phyloP scores from a whole-genome alignment of 768 basidiomycete species.

The Boletus patriciae region DNA sequence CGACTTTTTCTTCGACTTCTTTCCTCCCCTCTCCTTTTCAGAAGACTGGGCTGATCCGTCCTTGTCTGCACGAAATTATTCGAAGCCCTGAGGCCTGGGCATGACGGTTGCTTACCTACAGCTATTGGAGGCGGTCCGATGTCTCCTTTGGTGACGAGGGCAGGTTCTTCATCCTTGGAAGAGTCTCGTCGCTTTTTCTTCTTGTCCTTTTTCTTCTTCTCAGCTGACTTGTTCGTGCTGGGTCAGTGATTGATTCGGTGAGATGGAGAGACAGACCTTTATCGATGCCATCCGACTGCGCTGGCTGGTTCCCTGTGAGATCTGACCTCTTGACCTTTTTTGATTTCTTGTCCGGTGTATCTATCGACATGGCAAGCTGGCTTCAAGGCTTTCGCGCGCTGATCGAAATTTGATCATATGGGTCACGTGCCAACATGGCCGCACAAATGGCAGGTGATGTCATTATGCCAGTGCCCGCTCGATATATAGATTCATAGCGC shows the following conservation, averaged over 20 bases:
- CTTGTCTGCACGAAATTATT: neutral
- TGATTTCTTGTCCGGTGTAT: neutral
- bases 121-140: neutral
- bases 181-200: constrained; percentile 37
- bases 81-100: no score
- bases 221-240: constrained; percentile 12
- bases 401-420: neutral
- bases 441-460: no score
- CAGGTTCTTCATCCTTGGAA: neutral
- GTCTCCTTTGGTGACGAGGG: neutral
- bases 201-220: constrained; percentile 40
- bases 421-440: neutral
- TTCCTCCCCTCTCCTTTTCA: neutral
- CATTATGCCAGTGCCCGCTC: no score
- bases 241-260: constrained; percentile 5
- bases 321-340: neutral
- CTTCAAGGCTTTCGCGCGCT: neutral
- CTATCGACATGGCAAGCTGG: constrained; percentile 1
- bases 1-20: constrained; percentile 17
- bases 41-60: constrained; percentile 4
- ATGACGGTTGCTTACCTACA: neutral
- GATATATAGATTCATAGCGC: no score
- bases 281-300: neutral
- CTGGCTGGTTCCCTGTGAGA: neutral
- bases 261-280: constrained; percentile 21